These are phyloP conservation scores for Colletotrichum chlorophyti DNA, from an alignment of 2,329 filamentous ascomycete species.

Conservation along the genomic window DNA sequence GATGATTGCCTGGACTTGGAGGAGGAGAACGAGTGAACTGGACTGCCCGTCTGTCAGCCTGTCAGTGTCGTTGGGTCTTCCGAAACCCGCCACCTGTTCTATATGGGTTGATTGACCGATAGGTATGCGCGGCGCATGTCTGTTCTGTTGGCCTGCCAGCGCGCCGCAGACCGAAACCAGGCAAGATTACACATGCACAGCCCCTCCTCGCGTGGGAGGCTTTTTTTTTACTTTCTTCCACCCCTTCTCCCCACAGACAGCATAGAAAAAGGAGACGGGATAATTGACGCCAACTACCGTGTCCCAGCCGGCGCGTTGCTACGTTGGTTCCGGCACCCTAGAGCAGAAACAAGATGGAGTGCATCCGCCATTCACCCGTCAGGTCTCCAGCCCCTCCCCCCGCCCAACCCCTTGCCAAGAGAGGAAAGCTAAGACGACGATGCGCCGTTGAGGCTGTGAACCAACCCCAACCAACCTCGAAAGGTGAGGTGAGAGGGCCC, in stretches of 20 bases:
- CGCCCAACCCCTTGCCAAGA: neutral
- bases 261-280: neutral
- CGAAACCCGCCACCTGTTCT: slow-evolving; percentile 2
- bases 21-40: too few species aligned
- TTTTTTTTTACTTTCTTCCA: too few species aligned
- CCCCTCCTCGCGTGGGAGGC: neutral
- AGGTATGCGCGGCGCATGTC: too few species aligned
- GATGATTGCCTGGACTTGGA: too few species aligned
- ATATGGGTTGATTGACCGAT: too few species aligned
- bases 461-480: neutral
- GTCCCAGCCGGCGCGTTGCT: neutral
- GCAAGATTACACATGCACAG: too few species aligned
- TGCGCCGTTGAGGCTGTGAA: slow-evolving; percentile 18
- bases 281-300: neutral
- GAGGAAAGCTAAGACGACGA: neutral
- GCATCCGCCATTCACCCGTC: neutral
- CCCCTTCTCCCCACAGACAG: too few species aligned
- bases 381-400: neutral
- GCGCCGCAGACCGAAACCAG: too few species aligned
- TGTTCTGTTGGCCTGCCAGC: too few species aligned
- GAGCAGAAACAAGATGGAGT: slow-evolving; percentile 5
- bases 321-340: neutral
- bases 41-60: neutral
- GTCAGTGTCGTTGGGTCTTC: neutral
- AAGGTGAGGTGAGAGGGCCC: neutral